Evolutionary conservation across 306 rosid genomes (phyloP), one percentile per base, ranked within the genome.

Genomic region (Cucurbita ficifolia): DNA sequence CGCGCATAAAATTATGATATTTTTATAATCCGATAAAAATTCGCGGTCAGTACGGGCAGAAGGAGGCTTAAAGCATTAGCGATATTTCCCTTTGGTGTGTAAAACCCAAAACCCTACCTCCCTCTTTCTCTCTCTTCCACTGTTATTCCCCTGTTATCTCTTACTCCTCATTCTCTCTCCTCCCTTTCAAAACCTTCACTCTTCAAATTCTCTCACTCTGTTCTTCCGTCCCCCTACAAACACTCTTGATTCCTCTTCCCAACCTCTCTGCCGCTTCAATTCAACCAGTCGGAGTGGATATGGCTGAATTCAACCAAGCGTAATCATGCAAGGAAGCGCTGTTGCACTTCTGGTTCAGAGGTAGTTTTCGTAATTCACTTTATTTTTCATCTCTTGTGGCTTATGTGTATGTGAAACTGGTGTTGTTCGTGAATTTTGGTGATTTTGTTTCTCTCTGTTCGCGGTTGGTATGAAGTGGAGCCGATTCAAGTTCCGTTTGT

Each of bases 61-160:
- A 3, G 9, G 24, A 35, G 42, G 56, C 33, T 69, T 69, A 72
- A 72, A 50, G 29, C 48, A 40, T 5, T 1, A 35, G n/a, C 51
- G 75, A 71, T 40, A 54, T 54, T 55, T 73, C 21, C 18, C 11
- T 3, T 11, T 33, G 33, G 0, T 29, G 33, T 29, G 78, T 81
- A 77, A 81, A 81, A 77, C 84, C 84, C 81, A 81, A 77, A 81
- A 81, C 84, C 84, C 81, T 81, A 69, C 79, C 33, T 72, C 56
- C 29, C 12, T 10, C 72, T 67, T n/a, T 38, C 39, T 16, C 77
- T 62, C 73, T 78, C 53, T 50, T 33, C 29, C 78, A 36, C 58
- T 45, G 62, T 72, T 48, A 9, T 72, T 72, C n/a, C 67, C 12
- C 49, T 18, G 18, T 65, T 70, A 74, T 58, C 80, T 53, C 52